phyloP scores from a whole-genome alignment of 2,329 filamentous ascomycete species.

The Aspergillus sp. region DNA sequence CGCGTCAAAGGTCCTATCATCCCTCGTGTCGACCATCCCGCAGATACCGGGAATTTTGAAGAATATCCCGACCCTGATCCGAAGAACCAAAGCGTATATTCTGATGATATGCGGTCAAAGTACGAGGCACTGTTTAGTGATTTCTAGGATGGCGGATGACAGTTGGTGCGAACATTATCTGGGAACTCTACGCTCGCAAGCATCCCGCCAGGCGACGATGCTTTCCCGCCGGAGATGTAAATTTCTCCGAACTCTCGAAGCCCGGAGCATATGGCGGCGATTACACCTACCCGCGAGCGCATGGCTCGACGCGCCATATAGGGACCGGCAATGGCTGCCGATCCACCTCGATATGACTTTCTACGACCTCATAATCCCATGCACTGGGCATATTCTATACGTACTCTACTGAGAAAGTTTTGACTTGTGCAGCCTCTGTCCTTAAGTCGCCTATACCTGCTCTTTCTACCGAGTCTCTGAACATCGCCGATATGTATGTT shows the following conservation, averaged over 20 bases:
- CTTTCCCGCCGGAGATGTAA: not conserved
- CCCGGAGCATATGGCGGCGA: not conserved
- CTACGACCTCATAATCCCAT: not conserved
- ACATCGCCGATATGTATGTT: not conserved
- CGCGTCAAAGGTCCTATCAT: constrained; percentile 66
- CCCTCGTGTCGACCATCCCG: constrained; percentile 62
- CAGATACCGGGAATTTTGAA: constrained; percentile 68
- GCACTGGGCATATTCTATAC: not conserved
- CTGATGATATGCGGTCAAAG: constrained; percentile 62
- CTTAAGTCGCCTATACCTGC: not conserved
- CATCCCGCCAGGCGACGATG: not conserved
- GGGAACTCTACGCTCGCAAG: not conserved
- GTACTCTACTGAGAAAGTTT: not conserved
- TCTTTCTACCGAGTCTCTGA: not conserved
- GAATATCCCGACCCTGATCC: constrained; percentile 64
- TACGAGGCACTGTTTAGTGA: constrained; percentile 66
- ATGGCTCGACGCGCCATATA: not conserved
- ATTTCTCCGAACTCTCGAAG: not conserved
- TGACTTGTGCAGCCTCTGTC: not conserved
- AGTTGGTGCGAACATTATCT: not conserved
- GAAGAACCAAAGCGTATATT: constrained; percentile 58
- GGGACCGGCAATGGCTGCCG: not conserved
- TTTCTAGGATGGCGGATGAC: constrained; percentile 50
- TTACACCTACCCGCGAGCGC: not conserved
- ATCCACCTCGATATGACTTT: not conserved